phyloP scores from a whole-genome alignment of 257 asterid species.

The Coffea eugenioides region DNA sequence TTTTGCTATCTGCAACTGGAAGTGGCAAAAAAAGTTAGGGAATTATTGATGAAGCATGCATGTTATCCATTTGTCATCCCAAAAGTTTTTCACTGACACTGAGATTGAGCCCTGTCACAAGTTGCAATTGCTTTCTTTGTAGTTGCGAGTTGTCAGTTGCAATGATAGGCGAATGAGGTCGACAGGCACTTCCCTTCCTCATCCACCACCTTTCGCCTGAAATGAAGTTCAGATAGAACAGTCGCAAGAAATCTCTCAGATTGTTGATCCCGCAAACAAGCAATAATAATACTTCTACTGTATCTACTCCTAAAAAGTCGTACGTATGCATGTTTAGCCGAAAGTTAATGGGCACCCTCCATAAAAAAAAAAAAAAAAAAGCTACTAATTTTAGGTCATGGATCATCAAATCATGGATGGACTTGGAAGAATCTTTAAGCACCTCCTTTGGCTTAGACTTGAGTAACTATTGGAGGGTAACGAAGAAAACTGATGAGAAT shows the following conservation, averaged over 20 bases:
- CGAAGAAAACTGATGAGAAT: too few relatives aligned
- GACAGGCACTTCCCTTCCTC: neutral
- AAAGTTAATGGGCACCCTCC: too few relatives aligned
- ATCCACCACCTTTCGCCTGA: conserved; percentile 4
- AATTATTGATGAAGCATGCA: neutral
- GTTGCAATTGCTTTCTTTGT: neutral
- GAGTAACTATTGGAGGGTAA: too few relatives aligned
- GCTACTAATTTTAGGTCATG: too few relatives aligned
- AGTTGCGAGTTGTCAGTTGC: conserved; percentile 9
- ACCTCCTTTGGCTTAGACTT: too few relatives aligned
- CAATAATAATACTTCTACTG: neutral
- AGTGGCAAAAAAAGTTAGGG: neutral
- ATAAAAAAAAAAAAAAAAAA: too few relatives aligned
- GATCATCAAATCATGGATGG: too few relatives aligned
- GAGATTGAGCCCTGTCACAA: neutral
- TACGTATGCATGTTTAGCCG: too few relatives aligned
- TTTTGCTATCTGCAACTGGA: neutral
- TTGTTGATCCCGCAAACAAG: neutral
- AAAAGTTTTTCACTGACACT: neutral
- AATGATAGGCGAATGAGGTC: neutral
- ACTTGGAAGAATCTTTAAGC: too few relatives aligned
- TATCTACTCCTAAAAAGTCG: too few relatives aligned
- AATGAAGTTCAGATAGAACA: neutral
- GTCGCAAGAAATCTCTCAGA: neutral
- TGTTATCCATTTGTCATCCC: neutral